A percentile compares a stretch with the other conserved stretches of the same genome.
These are phyloP conservation scores for Linum trigynum DNA, from an alignment of 345 rosid genomes.

Conservation along the genomic window DNA sequence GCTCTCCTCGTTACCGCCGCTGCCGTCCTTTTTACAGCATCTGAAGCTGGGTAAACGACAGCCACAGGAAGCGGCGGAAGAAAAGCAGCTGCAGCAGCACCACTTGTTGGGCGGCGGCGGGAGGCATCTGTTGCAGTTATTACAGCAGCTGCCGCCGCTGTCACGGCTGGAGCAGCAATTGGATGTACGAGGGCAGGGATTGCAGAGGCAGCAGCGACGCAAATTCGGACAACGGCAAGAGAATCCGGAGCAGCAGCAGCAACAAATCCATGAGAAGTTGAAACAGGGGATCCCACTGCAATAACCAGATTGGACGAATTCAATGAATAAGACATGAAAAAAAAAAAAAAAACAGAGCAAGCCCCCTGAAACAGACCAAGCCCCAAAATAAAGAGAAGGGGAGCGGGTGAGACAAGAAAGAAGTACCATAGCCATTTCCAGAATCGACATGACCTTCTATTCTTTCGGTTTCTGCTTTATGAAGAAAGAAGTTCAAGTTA, in stretches of 20 bases:
- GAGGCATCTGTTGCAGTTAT: slow-evolving; percentile 10
- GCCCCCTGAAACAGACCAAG: neutral
- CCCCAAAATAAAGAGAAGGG: neutral
- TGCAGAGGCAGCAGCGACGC: slow-evolving; percentile 38
- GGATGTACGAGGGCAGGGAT: neutral
- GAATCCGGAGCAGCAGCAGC: slow-evolving; percentile 29
- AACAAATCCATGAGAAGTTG: slow-evolving; percentile 31
- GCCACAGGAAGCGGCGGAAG: slow-evolving; percentile 28
- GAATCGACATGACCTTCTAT: slow-evolving; percentile 44
- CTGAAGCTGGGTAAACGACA: slow-evolving; percentile 19
- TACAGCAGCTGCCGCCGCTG: slow-evolving; percentile 9
- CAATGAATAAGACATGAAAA: neutral
- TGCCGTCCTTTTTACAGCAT: slow-evolving; percentile 39
- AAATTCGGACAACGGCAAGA: slow-evolving; percentile 28
- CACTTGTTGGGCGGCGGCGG: slow-evolving; percentile 26
- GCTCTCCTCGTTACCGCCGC: slow-evolving; percentile 9
- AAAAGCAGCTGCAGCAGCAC: slow-evolving; percentile 5
- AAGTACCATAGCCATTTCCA: slow-evolving; percentile 85
- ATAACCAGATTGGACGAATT: too few relatives aligned
- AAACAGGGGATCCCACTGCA: slow-evolving; percentile 56
- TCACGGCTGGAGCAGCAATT: neutral
- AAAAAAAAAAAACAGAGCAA: neutral
- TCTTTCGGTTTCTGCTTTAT: slow-evolving; percentile 43
- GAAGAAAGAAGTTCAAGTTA: neutral
- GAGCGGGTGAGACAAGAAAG: slow-evolving; percentile 6